Evolutionary conservation across 495 filamentous ascomycete genomes (phyloP), one percentile per base, ranked within the genome.

Genomic region (Lepidopterella palustris): DNA sequence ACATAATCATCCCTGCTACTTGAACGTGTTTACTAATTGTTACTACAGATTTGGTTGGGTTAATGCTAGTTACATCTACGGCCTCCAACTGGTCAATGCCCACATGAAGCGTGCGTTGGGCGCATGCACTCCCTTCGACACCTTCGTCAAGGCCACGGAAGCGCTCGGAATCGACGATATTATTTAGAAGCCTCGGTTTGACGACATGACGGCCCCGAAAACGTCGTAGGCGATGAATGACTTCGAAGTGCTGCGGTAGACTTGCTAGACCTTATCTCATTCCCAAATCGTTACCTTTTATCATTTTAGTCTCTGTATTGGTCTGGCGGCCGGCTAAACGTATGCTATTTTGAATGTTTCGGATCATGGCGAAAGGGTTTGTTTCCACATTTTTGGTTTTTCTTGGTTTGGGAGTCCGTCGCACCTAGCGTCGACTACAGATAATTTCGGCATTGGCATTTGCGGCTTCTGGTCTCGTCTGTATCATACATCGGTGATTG

Each of bases 11-110:
- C n/a, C n/a, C n/a, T n/a, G n/a, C n/a, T n/a, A n/a, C n/a, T n/a
- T n/a, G n/a, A n/a, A n/a, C n/a, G n/a, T n/a, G n/a, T n/a, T 24
- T 24, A 32, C 52, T 73, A 76, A 68, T 77, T 50, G 23, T 61
- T 59, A 25, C 24, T 64, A 27, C 63, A 98, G 93, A 39, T 98
- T 98, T 68, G 93, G 92, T 21, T 98, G 93, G 93, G 95, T 96
- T 67, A 98, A 98, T 67, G 93, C 92, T 59, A 95, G 90, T 68
- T 97, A 91, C 69, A 85, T 97, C 47, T 89, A 90, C 68, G 93
- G 92, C 48, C 76, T 97, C 32, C 84, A 89, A 40, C 83, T 95
- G 61, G 76, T 95, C 49, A 90, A 86, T 62, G 84, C 86, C 9
- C 89, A 95, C 70, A 89, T 90, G 81, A 83, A 82, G 70, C 84